phyloP scores from a whole-genome alignment of 305 asterid genomes.

The Fraxinus angustifolia region DNA sequence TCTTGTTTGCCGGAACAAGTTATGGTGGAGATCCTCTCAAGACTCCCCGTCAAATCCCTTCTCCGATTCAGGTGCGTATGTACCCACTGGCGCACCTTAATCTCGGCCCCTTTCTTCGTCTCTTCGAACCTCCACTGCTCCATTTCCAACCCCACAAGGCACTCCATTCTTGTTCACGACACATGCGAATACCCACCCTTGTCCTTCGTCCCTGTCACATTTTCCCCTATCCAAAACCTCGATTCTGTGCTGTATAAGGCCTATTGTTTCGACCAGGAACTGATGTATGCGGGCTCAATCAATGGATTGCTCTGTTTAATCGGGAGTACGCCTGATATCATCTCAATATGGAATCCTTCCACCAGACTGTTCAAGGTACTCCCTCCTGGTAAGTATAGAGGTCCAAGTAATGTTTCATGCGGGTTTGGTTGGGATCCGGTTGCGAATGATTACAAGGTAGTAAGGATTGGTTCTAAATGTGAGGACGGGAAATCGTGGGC shows the following conservation, averaged over 20 bases:
- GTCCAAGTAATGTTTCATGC: neutral
- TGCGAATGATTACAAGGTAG: constrained; percentile 12
- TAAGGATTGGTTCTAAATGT: neutral
- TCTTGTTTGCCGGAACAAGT: neutral
- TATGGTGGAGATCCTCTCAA: neutral
- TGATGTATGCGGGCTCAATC: constrained; percentile 1
- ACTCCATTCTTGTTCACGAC: neutral
- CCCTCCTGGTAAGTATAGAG: neutral
- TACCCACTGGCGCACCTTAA: neutral
- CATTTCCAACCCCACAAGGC: neutral
- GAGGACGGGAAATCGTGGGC: neutral
- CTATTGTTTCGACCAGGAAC: neutral
- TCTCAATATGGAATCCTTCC: neutral
- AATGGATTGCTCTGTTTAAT: neutral
- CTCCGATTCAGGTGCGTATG: constrained; percentile 3
- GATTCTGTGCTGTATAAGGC: neutral
- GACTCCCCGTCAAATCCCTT: constrained; percentile 1
- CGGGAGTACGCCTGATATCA: neutral
- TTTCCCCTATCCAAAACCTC: neutral
- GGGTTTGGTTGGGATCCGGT: constrained; percentile 18
- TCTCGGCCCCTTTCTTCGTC: neutral
- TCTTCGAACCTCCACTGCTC: neutral
- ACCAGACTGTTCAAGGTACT: neutral
- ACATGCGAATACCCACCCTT: neutral
- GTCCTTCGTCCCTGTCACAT: neutral